Evolutionary conservation across 257 asterid species (phyloP), one percentile per base, ranked within the genome.

Genomic region (Solanum chmielewskii): DNA sequence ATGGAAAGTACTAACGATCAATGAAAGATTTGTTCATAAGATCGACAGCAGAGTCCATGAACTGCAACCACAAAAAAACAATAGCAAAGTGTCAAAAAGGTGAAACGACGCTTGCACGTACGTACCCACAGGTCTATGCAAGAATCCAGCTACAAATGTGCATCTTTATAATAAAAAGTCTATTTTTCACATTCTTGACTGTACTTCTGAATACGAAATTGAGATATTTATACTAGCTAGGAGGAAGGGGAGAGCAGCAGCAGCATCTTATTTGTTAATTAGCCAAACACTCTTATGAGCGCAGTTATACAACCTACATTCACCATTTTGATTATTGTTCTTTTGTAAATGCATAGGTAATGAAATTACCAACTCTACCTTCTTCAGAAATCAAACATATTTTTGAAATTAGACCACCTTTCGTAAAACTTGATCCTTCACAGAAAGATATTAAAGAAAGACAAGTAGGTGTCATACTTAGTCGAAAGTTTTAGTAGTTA

Each of bases 41-140:
- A 87, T 93, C 94, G 29, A 93, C 93, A 0, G 99, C 99, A 35
- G 98, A 94, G 88, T 97, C 99, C 99, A 97, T 93, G 90, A 97
- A 95, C 93, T 93, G 90, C 88, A 86, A 86, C 75, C 85, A 87
- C 85, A 87, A 47, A 81, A 66, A 78, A 66, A 78, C 52, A 64
- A 82, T 76, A 85, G 69, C 35, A 8, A 13, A 49, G 69, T 49
- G 85, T 81, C 27, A 80, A 9, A 80, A 80, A 80, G 68, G 44
- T 47, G 18, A 47, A 47, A 29, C 5, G 42, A 29, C 11, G 18
- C 68, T 29, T 80, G 16, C 49, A 47, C 42, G 29, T 2, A 15
- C 1, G 6, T 47, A 80, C 25, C 35, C 39, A 45, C 66, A 78
- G 84, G 13, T 80, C 11, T n/a, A 76, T 41, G 60, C 59, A 76